phyloP scores from a whole-genome alignment of 73 alveolate genomes.

The Stentor coeruleus region DNA sequence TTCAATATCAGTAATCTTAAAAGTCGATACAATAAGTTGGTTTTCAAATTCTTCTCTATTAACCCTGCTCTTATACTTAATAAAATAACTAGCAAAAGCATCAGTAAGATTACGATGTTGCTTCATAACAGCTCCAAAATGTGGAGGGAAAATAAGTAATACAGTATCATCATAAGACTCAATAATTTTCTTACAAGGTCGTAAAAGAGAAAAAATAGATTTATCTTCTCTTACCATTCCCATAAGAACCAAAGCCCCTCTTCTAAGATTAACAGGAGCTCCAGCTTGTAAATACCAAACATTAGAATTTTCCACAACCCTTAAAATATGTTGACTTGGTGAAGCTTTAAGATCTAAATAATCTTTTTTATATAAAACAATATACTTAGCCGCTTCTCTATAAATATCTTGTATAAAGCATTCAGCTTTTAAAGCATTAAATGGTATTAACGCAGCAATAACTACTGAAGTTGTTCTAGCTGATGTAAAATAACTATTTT shows the following conservation, averaged over 20 bases:
- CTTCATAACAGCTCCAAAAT: not conserved
- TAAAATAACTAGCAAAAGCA: not conserved
- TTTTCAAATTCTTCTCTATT: not conserved
- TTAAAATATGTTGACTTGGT: not conserved
- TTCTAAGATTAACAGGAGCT: not conserved
- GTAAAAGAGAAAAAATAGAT: not conserved
- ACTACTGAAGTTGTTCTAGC: constrained; percentile 15
- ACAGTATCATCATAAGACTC: not conserved
- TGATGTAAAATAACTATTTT: not conserved
- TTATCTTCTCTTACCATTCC: not conserved
- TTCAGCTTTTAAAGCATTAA: constrained; percentile 5
- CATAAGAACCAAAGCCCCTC: constrained; percentile 7
- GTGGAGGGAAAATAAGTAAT: not conserved
- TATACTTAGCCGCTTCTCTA: not conserved
- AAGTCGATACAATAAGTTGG: not conserved
- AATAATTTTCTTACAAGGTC: not conserved
- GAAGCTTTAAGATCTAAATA: not conserved
- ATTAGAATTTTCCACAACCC: not conserved
- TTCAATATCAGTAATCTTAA: too few relatives aligned
- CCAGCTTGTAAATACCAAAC: not conserved
- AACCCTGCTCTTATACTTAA: not conserved
- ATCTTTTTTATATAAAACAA: not conserved
- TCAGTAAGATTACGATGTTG: not conserved
- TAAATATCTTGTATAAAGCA: not conserved
- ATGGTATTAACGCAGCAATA: not conserved